A percentile compares a stretch with the other conserved stretches of the same genome.
Conservation (phyloP, 2,329 filamentous ascomycete genomes). For the Sporothrix mexicana region DNA sequence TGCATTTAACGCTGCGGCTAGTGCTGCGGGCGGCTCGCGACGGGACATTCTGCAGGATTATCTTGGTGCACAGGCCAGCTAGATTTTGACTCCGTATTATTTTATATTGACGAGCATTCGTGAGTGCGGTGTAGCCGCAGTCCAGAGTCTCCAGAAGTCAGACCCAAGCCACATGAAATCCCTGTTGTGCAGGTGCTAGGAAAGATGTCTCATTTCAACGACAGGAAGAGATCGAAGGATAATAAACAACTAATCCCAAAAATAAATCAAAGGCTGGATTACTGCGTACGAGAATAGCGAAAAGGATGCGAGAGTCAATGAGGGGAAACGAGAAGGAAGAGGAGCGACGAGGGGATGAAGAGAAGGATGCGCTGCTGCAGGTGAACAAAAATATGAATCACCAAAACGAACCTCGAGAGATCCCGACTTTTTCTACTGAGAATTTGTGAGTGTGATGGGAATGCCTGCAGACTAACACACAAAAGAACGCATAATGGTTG, state of each 20-base stretch:
- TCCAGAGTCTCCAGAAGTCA: too few species aligned
- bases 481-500: neutral
- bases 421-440: neutral
- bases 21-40: conserved; percentile 13
- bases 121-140: neutral
- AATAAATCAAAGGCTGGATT: neutral
- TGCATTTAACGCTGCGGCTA: too few species aligned
- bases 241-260: neutral
- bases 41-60: conserved; percentile 11
- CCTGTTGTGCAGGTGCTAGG: neutral
- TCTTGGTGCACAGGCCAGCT: neutral
- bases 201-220: neutral
- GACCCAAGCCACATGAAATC: neutral
- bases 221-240: neutral
- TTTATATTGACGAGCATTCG: neutral
- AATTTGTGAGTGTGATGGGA: neutral
- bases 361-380: neutral
- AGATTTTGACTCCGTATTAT: conserved; percentile 1
- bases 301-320: neutral
- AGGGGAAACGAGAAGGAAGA: neutral
- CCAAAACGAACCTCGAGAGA: neutral
- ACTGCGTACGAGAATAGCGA: neutral
- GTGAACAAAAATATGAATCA: neutral
- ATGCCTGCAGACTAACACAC: neutral
- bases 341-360: neutral